Percentiles rank a stretch among this genome's conserved stretches.
phyloP scores from a whole-genome alignment of 139 green algal species.

The Picochlorum sp. region DNA sequence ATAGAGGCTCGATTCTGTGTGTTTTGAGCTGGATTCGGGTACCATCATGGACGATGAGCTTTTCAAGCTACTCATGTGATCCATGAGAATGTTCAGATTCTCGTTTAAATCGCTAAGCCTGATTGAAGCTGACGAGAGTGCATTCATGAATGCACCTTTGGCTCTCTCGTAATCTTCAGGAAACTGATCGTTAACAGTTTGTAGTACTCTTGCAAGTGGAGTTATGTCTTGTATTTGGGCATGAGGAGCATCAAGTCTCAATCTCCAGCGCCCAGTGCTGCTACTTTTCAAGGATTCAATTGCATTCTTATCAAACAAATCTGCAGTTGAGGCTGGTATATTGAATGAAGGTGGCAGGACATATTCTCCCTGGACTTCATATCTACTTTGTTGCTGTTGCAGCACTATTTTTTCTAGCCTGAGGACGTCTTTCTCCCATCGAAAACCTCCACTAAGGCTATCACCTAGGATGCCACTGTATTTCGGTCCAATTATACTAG shows the following conservation, averaged over 20 bases:
- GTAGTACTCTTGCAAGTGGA: conserved; percentile 67
- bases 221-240: conserved; percentile 81
- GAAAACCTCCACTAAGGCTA: conserved; percentile 30
- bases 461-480: conserved; percentile 60
- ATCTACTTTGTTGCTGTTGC: conserved; percentile 48
- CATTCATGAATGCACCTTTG: conserved; percentile 58
- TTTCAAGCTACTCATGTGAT: neutral
- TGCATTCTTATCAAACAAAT: conserved; percentile 2
- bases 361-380: conserved; percentile 74
- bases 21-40: neutral
- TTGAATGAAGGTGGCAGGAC: conserved; percentile 34
- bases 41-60: neutral
- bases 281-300: conserved; percentile 20
- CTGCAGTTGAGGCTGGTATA: conserved; percentile 28
- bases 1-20: neutral
- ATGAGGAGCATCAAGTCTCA: conserved; percentile 48
- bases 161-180: conserved; percentile 56
- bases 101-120: conserved; percentile 7
- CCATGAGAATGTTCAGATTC: conserved; percentile 2
- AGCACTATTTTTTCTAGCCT: conserved; percentile 69
- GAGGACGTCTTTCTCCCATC: conserved; percentile 78
- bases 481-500: conserved; percentile 40
- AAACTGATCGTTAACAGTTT: conserved; percentile 20
- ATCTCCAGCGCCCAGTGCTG: conserved; percentile 14
- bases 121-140: conserved; percentile 20